Base-by-base conservation (phyloP, 257 asterid species). In the Mentha longifolia region DNA sequence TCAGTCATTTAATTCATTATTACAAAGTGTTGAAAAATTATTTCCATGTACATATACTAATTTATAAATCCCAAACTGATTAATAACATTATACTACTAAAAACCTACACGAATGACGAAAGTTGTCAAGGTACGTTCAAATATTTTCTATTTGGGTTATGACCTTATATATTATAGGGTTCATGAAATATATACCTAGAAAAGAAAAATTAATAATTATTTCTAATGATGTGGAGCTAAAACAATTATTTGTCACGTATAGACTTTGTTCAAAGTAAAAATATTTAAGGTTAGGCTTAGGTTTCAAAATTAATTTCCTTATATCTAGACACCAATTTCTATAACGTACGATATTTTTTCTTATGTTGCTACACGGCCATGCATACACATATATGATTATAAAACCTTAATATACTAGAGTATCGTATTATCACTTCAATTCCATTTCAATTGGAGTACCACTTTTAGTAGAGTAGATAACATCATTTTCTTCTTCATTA, bases 211-310 rank as follows among this genome's bases (percentile, higher is more conserved):
- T 19, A 71, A 51, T 25, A n/a, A 16, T 51, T 28, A 28, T 17
- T 35, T 63, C 39, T 63, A 42, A 22, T 52, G 11, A 73, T 49
- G 6, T 30, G 60, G 17, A 28, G 60, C 71, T 55, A 45, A 58
- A 68, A 55, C 19, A 12, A 52, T 54, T 45, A 64, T 49, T 46
- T 30, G 57, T 59, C 50, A 52, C 35, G 43, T 33, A 47, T 60
- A 63, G 33, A 62, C 41, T 62, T 41, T 72, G 58, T 39, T 56
- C 28, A 28, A 49, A 28, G 50, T 63, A 72, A 73, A 50, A 70
- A 71, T 46, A 16, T 67, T 57, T 67, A 25, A 67, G 70, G 63
- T 75, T 75, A 68, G 70, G 30, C 15, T 74, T 58, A 49, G 74
- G 74, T 61, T 61, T 68, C 59, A 25, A 42, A 67, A 67, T 67